Conservation (phyloP, 805 yeast genomes). For the Yarrowia divulgata region DNA sequence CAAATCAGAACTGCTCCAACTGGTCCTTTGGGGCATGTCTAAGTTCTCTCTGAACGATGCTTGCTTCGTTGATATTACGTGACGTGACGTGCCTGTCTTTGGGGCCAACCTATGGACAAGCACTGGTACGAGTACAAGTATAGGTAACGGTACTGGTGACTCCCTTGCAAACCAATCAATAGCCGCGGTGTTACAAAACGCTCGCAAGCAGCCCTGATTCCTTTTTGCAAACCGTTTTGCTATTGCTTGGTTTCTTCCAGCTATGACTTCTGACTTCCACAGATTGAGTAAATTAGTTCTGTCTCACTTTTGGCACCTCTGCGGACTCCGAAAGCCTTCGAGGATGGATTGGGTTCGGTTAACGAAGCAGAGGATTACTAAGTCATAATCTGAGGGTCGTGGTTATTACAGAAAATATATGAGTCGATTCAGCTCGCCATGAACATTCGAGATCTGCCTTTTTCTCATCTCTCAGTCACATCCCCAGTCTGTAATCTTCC, state of each 20-base stretch:
- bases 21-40: neutral
- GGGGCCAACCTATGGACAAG: neutral
- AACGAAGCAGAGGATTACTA: neutral
- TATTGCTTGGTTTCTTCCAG: neutral
- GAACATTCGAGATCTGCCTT: no score
- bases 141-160: no score
- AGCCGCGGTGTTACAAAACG: no score
- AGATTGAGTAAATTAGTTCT: no score
- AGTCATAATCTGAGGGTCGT: slow-evolving; percentile 8
- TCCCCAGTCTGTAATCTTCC: no score
- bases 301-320: neutral
- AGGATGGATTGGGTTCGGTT: neutral
- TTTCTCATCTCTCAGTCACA: no score
- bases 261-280: neutral
- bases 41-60: neutral
- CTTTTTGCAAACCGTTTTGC: neutral
- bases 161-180: no score
- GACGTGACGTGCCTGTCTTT: slow-evolving; percentile 8
- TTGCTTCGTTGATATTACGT: neutral
- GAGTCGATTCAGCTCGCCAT: no score
- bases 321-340: slow-evolving; percentile 2
- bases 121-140: no score
- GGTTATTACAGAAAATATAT: no score
- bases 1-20: neutral
- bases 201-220: neutral